Evolutionary conservation across 352 stramenopile species (phyloP), one percentile per base, ranked within the genome.

Genomic region (Pythium inflatum): DNA sequence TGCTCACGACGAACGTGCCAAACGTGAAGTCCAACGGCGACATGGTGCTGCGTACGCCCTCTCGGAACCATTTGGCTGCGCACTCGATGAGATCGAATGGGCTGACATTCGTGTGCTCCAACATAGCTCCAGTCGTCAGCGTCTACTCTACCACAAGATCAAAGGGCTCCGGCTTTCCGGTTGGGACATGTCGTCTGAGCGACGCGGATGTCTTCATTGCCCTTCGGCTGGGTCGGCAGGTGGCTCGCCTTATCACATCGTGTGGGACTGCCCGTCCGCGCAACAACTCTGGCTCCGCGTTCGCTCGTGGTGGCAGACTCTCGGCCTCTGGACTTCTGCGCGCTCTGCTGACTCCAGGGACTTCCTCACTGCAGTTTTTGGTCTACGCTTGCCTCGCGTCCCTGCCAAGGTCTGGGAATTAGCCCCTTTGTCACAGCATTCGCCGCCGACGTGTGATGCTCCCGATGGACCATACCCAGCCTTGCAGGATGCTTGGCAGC

Each of bases 141-240:
- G 59, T 0, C 46, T 66, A 2, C 30, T 50, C 2, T 53, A 58
- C 5, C 33, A 38, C 45, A 34, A 40, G 8, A 18, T 66, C 33
- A 66, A 66, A 13, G 33, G 59, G 4, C 6, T 25, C 7, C 30
- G 59, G 0, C 30, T 66, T 13, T 66, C 59, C 0, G 45, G 59
- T 2, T 66, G 59, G 59, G 59, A 66, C 31, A 25, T 7, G 12
- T 12, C 28, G 1, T 3, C 28, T 13, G 31, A 50, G 9, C 45
- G 46, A 27, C 59, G 59, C 8, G 61, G 61, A 8, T 68, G 61
- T 24, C 61, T 49, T 5, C 49, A 68, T n/a, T 67, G 46, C 22
- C n/a, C 46, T 1, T 6, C 14, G 2, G 0, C 1, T 18, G 50
- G 34, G 9, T 27, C 33, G 0, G 12, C 7, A 1, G 36, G 48